Conservation (phyloP, 2,329 filamentous ascomycete genomes). For the Colletotrichum musicola region DNA sequence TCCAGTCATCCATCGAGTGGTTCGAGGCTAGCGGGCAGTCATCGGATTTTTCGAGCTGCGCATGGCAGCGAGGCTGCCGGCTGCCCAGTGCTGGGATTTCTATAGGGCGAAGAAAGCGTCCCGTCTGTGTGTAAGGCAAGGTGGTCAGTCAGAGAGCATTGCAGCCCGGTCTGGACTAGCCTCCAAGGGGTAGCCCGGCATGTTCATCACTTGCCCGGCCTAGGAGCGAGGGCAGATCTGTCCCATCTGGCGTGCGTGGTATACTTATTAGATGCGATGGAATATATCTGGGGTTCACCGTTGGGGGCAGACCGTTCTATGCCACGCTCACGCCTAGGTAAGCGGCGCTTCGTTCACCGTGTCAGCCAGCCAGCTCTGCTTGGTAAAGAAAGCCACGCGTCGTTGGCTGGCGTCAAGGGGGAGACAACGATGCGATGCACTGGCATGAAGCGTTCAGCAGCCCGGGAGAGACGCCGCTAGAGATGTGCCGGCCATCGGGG, state of each 20-base stretch:
- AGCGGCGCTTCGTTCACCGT: not conserved
- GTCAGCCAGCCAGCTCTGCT: not conserved
- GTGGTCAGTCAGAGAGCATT: not conserved
- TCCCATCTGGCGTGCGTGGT: constrained; percentile 7
- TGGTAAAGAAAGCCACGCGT: constrained; percentile 24
- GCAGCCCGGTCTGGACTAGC: constrained; percentile 13
- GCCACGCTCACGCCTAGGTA: not conserved
- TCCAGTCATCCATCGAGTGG: constrained; percentile 16
- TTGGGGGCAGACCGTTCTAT: constrained; percentile 15
- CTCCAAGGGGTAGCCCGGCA: constrained; percentile 36
- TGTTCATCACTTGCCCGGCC: constrained; percentile 18
- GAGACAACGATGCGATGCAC: not conserved
- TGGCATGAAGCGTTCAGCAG: not conserved
- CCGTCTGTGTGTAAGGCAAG: constrained; percentile 28
- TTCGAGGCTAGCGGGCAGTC: constrained; percentile 4
- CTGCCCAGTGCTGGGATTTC: constrained; percentile 22
- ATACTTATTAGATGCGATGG: constrained; percentile 15
- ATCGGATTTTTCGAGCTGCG: constrained; percentile 18
- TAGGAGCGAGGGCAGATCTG: constrained; percentile 23
- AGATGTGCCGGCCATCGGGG: constrained; percentile 5
- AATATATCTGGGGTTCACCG: constrained; percentile 16
- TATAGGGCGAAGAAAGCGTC: constrained; percentile 21
- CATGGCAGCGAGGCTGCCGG: constrained; percentile 22
- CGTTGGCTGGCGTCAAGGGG: constrained; percentile 6
- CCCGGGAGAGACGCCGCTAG: constrained; percentile 9